Conservation (phyloP, 768 basidiomycete genomes). For the Lentinula lateritia region DNA sequence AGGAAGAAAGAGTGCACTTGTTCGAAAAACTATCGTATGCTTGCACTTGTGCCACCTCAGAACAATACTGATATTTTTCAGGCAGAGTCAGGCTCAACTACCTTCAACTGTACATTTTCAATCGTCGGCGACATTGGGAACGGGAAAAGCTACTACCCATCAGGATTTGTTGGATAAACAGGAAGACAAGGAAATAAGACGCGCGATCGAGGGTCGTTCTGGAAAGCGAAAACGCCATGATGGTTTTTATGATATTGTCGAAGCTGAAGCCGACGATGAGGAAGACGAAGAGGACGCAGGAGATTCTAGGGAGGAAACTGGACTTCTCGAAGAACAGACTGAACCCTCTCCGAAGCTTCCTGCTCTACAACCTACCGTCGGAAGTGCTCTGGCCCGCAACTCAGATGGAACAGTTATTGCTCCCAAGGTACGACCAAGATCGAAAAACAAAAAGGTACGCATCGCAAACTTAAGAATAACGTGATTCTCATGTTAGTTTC, state of each 20-base stretch:
- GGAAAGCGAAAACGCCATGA: constrained; percentile 45
- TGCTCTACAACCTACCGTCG: constrained; percentile 26
- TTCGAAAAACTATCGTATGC: constrained; percentile 82
- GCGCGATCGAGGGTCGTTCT: constrained; percentile 40
- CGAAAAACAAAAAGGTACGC: constrained; percentile 40
- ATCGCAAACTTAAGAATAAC: constrained; percentile 4
- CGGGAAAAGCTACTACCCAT: constrained; percentile 58
- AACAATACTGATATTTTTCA: constrained; percentile 29
- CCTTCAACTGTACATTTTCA: constrained; percentile 55
- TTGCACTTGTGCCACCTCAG: not conserved
- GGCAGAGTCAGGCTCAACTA: constrained; percentile 71
- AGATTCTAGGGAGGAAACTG: not conserved
- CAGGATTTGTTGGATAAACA: constrained; percentile 50
- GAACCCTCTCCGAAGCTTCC: not conserved
- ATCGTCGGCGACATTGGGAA: constrained; percentile 81
- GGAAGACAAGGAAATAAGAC: constrained; percentile 57
- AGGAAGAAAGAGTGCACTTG: constrained; percentile 74
- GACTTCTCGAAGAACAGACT: constrained; percentile 9
- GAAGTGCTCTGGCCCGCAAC: constrained; percentile 63
- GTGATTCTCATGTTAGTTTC: not conserved
- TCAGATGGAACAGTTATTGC: constrained; percentile 52
- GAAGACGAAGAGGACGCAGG: constrained; percentile 19
- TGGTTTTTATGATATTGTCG: constrained; percentile 31
- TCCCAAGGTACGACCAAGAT: constrained; percentile 45
- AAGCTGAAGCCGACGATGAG: constrained; percentile 25